Percentiles rank a stretch among this genome's conserved stretches.
Evolutionary conservation across 805 yeast species (phyloP).

Genomic region (Candida quercuum): DNA sequence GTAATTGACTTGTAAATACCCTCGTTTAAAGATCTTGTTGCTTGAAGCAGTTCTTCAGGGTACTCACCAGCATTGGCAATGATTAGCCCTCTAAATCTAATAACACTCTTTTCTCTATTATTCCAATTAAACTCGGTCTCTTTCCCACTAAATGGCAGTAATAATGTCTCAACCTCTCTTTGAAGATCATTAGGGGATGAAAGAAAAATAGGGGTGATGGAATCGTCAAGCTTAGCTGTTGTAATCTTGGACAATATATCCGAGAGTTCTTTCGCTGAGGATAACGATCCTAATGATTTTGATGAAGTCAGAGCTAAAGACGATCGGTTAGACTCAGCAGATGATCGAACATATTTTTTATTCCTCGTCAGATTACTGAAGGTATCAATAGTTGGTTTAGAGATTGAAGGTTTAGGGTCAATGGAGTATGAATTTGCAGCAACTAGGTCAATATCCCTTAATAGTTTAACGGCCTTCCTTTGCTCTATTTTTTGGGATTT

Average conservation of each 20-base stretch:
- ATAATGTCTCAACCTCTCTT: constrained; percentile 23
- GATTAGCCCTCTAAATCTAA: constrained; percentile 51
- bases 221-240: constrained; percentile 17
- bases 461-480: constrained; percentile 11
- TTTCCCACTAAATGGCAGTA: constrained; percentile 52
- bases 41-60: constrained; percentile 31
- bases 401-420: constrained; percentile 7
- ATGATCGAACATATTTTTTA: constrained; percentile 3
- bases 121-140: constrained; percentile 92
- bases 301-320: constrained; percentile 3
- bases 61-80: constrained; percentile 49
- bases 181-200: constrained; percentile 16
- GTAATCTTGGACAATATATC: constrained; percentile 13
- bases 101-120: constrained; percentile 56
- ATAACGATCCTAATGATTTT: neutral
- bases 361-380: constrained; percentile 16
- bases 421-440: constrained; percentile 15
- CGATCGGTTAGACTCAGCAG: no score
- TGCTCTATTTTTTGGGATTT: constrained; percentile 18
- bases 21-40: constrained; percentile 38
- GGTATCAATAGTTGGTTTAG: constrained; percentile 22
- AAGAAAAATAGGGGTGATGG: constrained; percentile 8
- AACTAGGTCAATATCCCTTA: constrained; percentile 17
- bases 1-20: constrained; percentile 59
- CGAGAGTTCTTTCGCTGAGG: constrained; percentile 9